Evolutionary conservation across 2,329 filamentous ascomycete genomes (phyloP).

Genomic region (Cadophora sp.): DNA sequence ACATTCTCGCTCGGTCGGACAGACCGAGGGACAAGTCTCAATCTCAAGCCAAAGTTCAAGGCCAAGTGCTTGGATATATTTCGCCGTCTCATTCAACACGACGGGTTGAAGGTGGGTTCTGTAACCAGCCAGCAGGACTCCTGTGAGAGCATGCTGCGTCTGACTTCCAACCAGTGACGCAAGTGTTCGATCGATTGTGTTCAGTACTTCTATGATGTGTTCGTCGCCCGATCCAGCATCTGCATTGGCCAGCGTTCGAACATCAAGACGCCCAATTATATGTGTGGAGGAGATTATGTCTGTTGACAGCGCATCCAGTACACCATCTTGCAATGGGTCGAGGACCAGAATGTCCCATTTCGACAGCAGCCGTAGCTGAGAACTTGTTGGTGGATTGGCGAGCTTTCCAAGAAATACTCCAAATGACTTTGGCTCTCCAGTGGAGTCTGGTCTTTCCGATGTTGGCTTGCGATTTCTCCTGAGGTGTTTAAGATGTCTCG

Average conservation of each 20-base stretch:
- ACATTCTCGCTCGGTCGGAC: constrained; percentile 30
- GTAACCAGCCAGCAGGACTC: constrained; percentile 25
- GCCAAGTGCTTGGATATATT: constrained; percentile 24
- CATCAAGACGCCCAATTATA: constrained; percentile 25
- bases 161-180: constrained; percentile 12
- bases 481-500: neutral
- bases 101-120: constrained; percentile 22
- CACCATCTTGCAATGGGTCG: constrained; percentile 47
- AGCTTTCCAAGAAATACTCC: constrained; percentile 50
- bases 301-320: constrained; percentile 41
- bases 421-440: constrained; percentile 45
- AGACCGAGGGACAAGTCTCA: constrained; percentile 34
- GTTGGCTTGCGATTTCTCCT: neutral
- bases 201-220: neutral
- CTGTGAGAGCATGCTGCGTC: constrained; percentile 19
- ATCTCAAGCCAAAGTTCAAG: constrained; percentile 33
- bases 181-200: constrained; percentile 14
- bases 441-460: neutral
- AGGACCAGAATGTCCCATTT: constrained; percentile 50
- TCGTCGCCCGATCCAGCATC: constrained; percentile 7
- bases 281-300: neutral
- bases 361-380: constrained; percentile 43
- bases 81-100: constrained; percentile 30
- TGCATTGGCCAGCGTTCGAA: constrained; percentile 20
- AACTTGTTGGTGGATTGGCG: constrained; percentile 38